These are phyloP conservation scores for Aquanectria penicillioides DNA, from an alignment of 2,329 filamentous ascomycete genomes.

Conservation along the genomic window DNA sequence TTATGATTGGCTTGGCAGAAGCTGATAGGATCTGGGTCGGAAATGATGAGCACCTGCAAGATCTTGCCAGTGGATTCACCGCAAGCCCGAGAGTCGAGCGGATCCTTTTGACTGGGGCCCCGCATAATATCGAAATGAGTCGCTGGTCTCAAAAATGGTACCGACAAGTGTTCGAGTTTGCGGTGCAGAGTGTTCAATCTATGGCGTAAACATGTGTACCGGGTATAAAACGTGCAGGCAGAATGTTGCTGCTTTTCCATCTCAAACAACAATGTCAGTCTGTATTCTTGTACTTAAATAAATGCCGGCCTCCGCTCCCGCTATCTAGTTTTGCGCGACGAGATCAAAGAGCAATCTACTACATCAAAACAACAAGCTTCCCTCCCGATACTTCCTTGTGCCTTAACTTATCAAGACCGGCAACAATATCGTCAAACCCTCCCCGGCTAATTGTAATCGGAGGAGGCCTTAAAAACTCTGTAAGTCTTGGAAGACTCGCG, in stretches of 20 bases:
- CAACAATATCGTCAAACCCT: slow-evolving; percentile 27
- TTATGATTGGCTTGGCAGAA: background rate
- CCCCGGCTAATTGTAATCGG: slow-evolving; percentile 22
- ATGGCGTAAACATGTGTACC: no score
- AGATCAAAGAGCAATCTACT: no score
- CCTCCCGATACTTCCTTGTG: slow-evolving; percentile 2
- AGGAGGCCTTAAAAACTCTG: slow-evolving; percentile 24
- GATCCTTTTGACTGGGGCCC: background rate
- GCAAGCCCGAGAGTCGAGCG: background rate
- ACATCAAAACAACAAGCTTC: slow-evolving; percentile 11
- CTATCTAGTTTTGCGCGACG: no score
- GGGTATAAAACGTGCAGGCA: no score
- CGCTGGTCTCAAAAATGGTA: background rate
- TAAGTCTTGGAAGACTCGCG: slow-evolving; percentile 21
- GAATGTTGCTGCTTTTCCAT: no score
- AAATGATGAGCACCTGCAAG: background rate
- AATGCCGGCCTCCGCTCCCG: no score
- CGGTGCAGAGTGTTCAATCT: background rate
- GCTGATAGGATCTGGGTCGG: background rate
- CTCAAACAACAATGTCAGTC: no score
- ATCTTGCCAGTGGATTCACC: background rate
- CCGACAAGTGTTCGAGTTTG: background rate
- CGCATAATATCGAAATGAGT: background rate
- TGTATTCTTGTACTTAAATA: no score
- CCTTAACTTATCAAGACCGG: slow-evolving; percentile 10